Base-by-base conservation (phyloP, 2,329 filamentous ascomycete species). In the Monosporascus sp. region DNA sequence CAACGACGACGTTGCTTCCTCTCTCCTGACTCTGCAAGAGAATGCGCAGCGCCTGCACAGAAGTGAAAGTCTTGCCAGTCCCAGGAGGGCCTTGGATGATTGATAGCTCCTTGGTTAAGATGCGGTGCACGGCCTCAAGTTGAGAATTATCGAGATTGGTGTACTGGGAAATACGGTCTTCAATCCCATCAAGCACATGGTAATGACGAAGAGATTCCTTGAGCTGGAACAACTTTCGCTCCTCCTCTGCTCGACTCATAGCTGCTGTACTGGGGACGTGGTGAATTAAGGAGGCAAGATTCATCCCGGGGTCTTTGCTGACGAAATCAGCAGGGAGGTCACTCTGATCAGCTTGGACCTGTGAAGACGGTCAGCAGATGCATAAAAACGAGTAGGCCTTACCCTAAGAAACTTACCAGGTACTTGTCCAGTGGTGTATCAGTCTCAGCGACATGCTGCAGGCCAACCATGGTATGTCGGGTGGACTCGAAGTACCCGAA, bases 41-140 rank as follows among this genome's bases (percentile, higher is more conserved):
- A 1, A 86, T 75, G 47, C 81, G 82, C 9, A 97, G 68, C 0
- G 87, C 86, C 25, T 84, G 73, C 2, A 93, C 82, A 0, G 90
- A 94, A 0, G 91, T 87, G 58, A 87, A 87, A 0, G 92, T 97
- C 65, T 97, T 97, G 5, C 81, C 81, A 0, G 80, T 83, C 0
- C 81, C 81, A 0, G 90, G 91, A 9, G 91, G 91, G 0, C 92
- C 92, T 71, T 96, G 92, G 0, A 96, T 71, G 34, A 96, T 84
- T 0, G 89, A 83, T 1, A 96, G 64, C 47, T 82, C 80, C 52
- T 83, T 87, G 0, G 85, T 87, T 1, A 94, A 70, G 55, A 96
- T 91, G 1, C 82, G 75, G 17, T 79, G 72, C 0, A 94, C 75
- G 0, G 90, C 90, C 3, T 72, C 67, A 41, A 83, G 77, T 64